Evolutionary conservation across 176 grass and related monocot species (phyloP), one percentile per base, ranked within the genome.

Genomic region (Stipa capillata): DNA sequence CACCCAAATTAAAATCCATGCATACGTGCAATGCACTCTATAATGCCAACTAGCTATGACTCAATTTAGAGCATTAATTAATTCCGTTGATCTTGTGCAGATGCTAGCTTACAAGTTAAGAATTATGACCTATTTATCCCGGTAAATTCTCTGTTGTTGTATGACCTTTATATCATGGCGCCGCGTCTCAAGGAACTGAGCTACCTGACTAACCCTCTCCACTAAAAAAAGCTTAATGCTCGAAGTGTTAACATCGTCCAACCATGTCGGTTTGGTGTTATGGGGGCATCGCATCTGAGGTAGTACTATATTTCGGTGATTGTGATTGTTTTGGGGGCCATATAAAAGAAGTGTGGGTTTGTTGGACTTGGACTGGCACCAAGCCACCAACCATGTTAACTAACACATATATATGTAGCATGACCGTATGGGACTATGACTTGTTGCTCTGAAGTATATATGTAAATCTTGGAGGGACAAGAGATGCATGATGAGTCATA

Each of bases 181-280:
- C 28, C 31, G 14, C 56, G 3, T 60, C 65, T 67, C 23, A 69
- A 69, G 39, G 65, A 45, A 45, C 3, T 45, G 25, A 8, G 25
- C 8, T 72, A 34, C 21, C 18, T 29, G 23, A 39, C 48, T 33
- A 54, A 39, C 31, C 52, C n/a, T 50, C 34, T 12, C 44, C 15
- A 31, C 35, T 31, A n/a, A 8, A 54, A 40, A 31, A 55, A 12
- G 62, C 24, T 42, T 13, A 28, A 29, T 11, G 1, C 16, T 16
- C 25, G 35, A 57, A 9, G 27, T 34, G 50, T 36, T 18, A 28
- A 3, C 20, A 27, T 69, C 48, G 29, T 40, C 27, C 43, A 50
- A 27, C 55, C 68, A 62, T 73, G 52, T 20, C 12, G 27, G 51
- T 72, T 61, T 73, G 67, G 79, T 18, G 79, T 72, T 56, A 42